Evolutionary conservation across 768 basidiomycete species (phyloP).

Genomic region (Pleurotus ostreatus): DNA sequence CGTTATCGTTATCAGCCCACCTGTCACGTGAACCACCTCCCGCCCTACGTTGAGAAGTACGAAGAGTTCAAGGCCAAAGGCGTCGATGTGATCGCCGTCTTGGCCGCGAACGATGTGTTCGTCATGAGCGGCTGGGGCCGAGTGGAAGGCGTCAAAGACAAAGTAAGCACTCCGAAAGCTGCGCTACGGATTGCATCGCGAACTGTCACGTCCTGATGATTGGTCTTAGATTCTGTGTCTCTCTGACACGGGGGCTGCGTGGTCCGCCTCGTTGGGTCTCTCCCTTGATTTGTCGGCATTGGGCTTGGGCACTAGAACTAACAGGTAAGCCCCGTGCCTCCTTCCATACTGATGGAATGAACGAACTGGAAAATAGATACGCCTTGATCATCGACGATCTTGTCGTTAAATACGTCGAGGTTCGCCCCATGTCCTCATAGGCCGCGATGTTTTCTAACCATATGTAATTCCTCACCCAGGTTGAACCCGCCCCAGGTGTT

Average conservation of each 20-base stretch:
- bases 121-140: slow-evolving; percentile 67
- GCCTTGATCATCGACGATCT: slow-evolving; percentile 68
- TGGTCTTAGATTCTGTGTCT: slow-evolving; percentile 50
- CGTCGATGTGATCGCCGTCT: slow-evolving; percentile 65
- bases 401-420: slow-evolving; percentile 62
- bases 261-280: slow-evolving; percentile 54
- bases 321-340: slow-evolving; percentile 34
- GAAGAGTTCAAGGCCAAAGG: slow-evolving; percentile 78
- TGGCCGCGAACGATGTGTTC: slow-evolving; percentile 79
- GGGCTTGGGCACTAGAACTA: slow-evolving; percentile 45
- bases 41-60: slow-evolving; percentile 63
- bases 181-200: neutral
- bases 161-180: slow-evolving; percentile 31
- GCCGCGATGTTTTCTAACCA: neutral
- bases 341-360: neutral
- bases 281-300: slow-evolving; percentile 42
- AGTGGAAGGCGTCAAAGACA: slow-evolving; percentile 59
- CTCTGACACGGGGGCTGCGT: slow-evolving; percentile 50
- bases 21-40: slow-evolving; percentile 63
- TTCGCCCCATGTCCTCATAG: slow-evolving; percentile 21
- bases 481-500: slow-evolving; percentile 46
- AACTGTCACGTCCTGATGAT: neutral
- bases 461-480: slow-evolving; percentile 26
- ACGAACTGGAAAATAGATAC: neutral
- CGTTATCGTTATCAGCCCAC: slow-evolving; percentile 42